A percentile compares a stretch with the other conserved stretches of the same genome.
Conservation (phyloP, 1,284 basidiomycete species). For the Papiliotrema flavescens region DNA sequence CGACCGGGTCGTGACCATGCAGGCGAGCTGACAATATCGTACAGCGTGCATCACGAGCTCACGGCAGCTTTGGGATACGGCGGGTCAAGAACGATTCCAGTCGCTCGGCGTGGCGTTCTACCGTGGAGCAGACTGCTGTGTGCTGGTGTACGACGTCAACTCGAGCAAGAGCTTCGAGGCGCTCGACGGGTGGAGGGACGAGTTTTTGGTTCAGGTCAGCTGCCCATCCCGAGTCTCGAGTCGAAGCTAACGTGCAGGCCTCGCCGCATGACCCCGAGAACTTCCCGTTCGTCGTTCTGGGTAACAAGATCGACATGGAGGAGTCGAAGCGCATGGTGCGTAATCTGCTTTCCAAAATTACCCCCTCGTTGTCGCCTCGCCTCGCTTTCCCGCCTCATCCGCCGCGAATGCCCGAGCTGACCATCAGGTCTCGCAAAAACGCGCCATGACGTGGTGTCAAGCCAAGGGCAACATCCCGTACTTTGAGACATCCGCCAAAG, state of each 20-base stretch:
- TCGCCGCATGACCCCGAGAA: conserved; percentile 98
- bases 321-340: conserved; percentile 94
- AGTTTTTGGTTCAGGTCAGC: conserved; percentile 78
- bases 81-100: conserved; percentile 98
- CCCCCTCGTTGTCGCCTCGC: no score
- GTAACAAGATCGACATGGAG: conserved; percentile 99
- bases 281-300: conserved; percentile 97
- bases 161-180: conserved; percentile 95
- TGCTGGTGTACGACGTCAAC: conserved; percentile 98
- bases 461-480: conserved; percentile 99
- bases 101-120: conserved; percentile 98
- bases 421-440: conserved; percentile 90
- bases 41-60: not conserved
- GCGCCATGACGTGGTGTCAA: conserved; percentile 99
- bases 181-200: conserved; percentile 94
- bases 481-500: conserved; percentile 99
- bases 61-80: conserved; percentile 92
- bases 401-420: no score
- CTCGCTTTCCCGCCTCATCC: no score
- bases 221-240: not conserved
- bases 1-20: conserved; percentile 97
- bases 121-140: conserved; percentile 98
- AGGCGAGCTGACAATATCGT: conserved; percentile 56
- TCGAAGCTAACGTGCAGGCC: conserved; percentile 55
- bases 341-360: no score